A percentile compares a stretch with the other conserved stretches of the same genome.
Conservation (phyloP, 352 stramenopile species). For the Pythium vanterpoolii region DNA sequence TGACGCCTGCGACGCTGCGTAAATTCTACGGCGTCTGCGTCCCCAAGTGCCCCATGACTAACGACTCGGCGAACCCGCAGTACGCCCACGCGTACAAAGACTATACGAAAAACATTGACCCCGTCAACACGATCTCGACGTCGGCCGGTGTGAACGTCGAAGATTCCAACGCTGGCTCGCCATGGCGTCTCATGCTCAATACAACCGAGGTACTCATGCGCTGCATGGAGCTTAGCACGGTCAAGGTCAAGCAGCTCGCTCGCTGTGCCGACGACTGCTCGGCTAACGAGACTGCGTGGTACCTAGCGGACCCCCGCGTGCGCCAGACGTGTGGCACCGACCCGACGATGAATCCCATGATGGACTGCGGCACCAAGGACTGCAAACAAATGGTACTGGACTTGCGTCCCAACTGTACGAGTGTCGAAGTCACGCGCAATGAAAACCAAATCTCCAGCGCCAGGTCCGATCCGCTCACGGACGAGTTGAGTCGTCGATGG, state of each 20-base stretch:
- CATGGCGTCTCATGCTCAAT: conserved; percentile 59
- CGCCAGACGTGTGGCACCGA: conserved; percentile 39
- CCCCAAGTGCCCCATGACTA: conserved; percentile 46
- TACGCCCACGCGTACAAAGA: conserved; percentile 67
- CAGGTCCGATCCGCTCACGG: conserved; percentile 45
- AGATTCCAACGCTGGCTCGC: conserved; percentile 50
- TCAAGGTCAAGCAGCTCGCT: conserved; percentile 37
- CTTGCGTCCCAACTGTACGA: conserved; percentile 46
- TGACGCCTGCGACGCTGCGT: conserved; percentile 25
- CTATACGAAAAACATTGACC: conserved; percentile 34
- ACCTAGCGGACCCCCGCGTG: conserved; percentile 20
- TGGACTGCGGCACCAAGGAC: conserved; percentile 43
- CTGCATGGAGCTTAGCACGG: conserved; percentile 61
- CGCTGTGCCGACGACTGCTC: conserved; percentile 69
- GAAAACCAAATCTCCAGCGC: conserved; percentile 43
- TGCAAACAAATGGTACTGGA: conserved; percentile 44
- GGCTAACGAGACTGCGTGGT: conserved; percentile 35
- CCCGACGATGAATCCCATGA: conserved; percentile 42
- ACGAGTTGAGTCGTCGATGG: conserved; percentile 62
- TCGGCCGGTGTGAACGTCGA: conserved; percentile 33
- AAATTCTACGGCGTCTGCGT: conserved; percentile 52
- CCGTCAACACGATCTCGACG: conserved; percentile 32
- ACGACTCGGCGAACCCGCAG: conserved; percentile 26
- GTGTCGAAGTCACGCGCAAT: conserved; percentile 39
- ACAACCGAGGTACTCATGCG: conserved; percentile 65